Evolutionary conservation across 139 green algal species (phyloP).

Genomic region (Volvox africanus): DNA sequence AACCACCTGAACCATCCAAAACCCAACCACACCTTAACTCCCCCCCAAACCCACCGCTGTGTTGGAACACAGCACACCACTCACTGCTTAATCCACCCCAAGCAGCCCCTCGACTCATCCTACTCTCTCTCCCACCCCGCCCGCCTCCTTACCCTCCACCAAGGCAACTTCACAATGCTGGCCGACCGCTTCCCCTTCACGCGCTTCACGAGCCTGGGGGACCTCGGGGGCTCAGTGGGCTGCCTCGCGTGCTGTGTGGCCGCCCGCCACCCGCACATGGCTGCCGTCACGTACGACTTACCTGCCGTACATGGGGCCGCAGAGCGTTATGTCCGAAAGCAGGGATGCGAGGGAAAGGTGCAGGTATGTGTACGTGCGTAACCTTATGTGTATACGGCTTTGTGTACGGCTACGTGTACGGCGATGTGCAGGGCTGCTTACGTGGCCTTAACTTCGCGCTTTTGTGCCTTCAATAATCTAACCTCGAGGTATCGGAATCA

Average conservation of each 20-base stretch:
- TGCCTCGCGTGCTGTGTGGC: slow-evolving; percentile 46
- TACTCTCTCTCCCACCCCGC: too few species aligned
- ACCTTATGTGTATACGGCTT: background rate
- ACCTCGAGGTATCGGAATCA: too few species aligned
- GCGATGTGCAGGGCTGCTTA: too few species aligned
- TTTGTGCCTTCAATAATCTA: too few species aligned
- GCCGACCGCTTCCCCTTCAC: slow-evolving; percentile 38
- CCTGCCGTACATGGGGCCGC: slow-evolving; percentile 46
- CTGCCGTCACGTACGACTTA: slow-evolving; percentile 48
- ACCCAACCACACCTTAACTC: too few species aligned
- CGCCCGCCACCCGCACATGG: slow-evolving; percentile 51
- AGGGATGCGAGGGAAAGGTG: slow-evolving; percentile 46
- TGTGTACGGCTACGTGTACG: too few species aligned
- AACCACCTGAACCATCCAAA: too few species aligned
- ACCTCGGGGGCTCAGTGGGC: slow-evolving; percentile 53
- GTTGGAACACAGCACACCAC: too few species aligned
- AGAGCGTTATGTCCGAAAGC: slow-evolving; percentile 31
- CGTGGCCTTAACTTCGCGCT: too few species aligned
- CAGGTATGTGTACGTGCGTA: slow-evolving; percentile 31
- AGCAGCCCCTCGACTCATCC: too few species aligned
- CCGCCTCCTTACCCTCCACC: background rate
- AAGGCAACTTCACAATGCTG: slow-evolving; percentile 46
- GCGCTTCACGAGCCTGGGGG: slow-evolving; percentile 48
- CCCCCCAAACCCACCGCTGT: too few species aligned
- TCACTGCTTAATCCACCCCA: too few species aligned